These are phyloP conservation scores for Nakazawaea wyomingensis DNA, from an alignment of 805 yeast species.

Conservation along the genomic window DNA sequence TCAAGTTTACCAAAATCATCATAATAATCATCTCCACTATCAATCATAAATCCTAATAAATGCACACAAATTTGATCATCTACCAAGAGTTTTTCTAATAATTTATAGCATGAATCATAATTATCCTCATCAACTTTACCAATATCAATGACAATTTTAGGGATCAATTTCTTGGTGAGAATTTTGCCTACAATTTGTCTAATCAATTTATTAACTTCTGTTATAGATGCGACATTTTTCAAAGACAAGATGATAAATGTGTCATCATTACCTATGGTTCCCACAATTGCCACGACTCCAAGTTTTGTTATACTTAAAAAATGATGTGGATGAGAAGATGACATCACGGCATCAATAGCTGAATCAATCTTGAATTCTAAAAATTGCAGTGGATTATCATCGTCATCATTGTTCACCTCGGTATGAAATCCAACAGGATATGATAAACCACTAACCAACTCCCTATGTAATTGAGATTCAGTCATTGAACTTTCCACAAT, in stretches of 20 bases:
- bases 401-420: constrained; percentile 9
- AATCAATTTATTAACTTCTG: constrained; percentile 6
- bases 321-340: constrained; percentile 39
- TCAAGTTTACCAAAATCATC: constrained; percentile 14
- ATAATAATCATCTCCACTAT: constrained; percentile 35
- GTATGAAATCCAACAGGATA: constrained; percentile 43
- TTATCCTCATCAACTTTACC: constrained; percentile 21
- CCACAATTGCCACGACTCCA: constrained; percentile 45
- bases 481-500: constrained; percentile 36
- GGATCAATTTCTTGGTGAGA: constrained; percentile 15
- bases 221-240: constrained; percentile 11
- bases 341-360: constrained; percentile 40
- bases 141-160: constrained; percentile 23
- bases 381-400: too few species aligned
- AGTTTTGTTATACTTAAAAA: constrained; percentile 42
- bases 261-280: constrained; percentile 45
- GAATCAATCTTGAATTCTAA: constrained; percentile 25
- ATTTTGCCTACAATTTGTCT: constrained; percentile 9
- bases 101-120: constrained; percentile 14
- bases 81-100: constrained; percentile 17
- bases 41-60: constrained; percentile 33
- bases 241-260: constrained; percentile 38
- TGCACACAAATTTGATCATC: constrained; percentile 15
- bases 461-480: constrained; percentile 48
- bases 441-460: constrained; percentile 44